These are phyloP conservation scores for Geotrichum klebahnii DNA, from an alignment of 1,139 yeast species.

Conservation along the genomic window DNA sequence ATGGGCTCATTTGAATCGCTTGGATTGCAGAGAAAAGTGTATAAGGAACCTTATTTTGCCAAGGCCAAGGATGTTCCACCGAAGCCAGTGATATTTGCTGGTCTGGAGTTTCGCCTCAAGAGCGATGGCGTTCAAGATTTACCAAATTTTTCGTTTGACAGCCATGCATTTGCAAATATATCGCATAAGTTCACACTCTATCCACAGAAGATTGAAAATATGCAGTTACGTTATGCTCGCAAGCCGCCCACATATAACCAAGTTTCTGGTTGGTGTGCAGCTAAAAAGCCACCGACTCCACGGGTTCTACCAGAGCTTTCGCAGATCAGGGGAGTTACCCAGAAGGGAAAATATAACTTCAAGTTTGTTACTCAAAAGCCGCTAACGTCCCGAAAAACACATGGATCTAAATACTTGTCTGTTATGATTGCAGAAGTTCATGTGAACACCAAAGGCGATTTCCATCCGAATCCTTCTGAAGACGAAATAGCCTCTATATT, in stretches of 20 bases:
- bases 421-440: slow-evolving; percentile 64
- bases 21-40: slow-evolving; percentile 52
- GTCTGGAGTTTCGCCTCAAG: slow-evolving; percentile 50
- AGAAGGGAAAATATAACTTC: slow-evolving; percentile 21
- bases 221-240: slow-evolving; percentile 6
- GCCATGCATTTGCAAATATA: slow-evolving; percentile 10
- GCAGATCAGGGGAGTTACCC: slow-evolving; percentile 27
- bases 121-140: slow-evolving; percentile 31
- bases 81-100: slow-evolving; percentile 61
- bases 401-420: slow-evolving; percentile 46
- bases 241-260: slow-evolving; percentile 44
- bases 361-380: slow-evolving; percentile 26
- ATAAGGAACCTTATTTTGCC: slow-evolving; percentile 62
- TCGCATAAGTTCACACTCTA: slow-evolving; percentile 4
- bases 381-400: slow-evolving; percentile 19
- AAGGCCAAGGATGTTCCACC: slow-evolving; percentile 49
- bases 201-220: not conserved
- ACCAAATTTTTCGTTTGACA: slow-evolving; percentile 27
- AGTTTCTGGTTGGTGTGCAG: slow-evolving; percentile 36
- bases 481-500: slow-evolving; percentile 60
- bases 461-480: slow-evolving; percentile 60
- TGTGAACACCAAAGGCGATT: slow-evolving; percentile 49
- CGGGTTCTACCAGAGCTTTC: slow-evolving; percentile 13
- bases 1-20: slow-evolving; percentile 42
- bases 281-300: not conserved